Percentiles rank a stretch among this genome's conserved stretches.
These are phyloP conservation scores for Didymella keratinophila DNA, from an alignment of 2,329 filamentous ascomycete genomes.

Conservation along the genomic window DNA sequence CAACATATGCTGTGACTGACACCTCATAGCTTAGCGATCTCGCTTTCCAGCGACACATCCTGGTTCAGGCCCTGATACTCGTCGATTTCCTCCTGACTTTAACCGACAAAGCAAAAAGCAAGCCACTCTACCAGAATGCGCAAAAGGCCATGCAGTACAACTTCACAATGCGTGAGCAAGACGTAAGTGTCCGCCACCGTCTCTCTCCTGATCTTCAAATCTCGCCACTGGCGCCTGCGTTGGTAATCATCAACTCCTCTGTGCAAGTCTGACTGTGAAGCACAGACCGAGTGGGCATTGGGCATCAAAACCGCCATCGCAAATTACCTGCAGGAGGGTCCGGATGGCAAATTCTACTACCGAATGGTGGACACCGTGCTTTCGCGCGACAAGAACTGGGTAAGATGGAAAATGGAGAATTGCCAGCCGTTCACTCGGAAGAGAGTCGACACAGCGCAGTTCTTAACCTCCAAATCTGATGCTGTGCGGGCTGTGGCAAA, in stretches of 20 bases:
- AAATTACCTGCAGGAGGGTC: constrained; percentile 79
- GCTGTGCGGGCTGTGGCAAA: constrained; percentile 72
- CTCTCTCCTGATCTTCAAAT: constrained; percentile 26
- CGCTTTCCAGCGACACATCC: constrained; percentile 90
- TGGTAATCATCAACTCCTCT: constrained; percentile 31
- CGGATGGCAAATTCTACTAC: constrained; percentile 90
- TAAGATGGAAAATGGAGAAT: constrained; percentile 95
- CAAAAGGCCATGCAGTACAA: constrained; percentile 90
- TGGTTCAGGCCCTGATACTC: constrained; percentile 93
- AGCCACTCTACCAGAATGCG: constrained; percentile 71
- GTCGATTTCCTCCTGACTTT: constrained; percentile 95
- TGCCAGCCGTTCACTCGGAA: constrained; percentile 86
- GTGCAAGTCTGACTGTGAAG: constrained; percentile 46
- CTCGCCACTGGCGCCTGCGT: constrained; percentile 26
- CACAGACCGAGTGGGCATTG: constrained; percentile 80
- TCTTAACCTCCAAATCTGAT: constrained; percentile 71
- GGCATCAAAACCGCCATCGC: constrained; percentile 81
- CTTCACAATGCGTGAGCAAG: constrained; percentile 80
- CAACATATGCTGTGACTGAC: constrained; percentile 39
- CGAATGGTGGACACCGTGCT: constrained; percentile 97
- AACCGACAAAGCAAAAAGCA: constrained; percentile 81
- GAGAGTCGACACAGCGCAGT: constrained; percentile 72
- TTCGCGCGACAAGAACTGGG: constrained; percentile 97
- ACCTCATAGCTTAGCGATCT: constrained; percentile 79
- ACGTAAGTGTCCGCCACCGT: constrained; percentile 65